phyloP scores from a whole-genome alignment of 768 basidiomycete genomes.

The Serendipita sp. region DNA sequence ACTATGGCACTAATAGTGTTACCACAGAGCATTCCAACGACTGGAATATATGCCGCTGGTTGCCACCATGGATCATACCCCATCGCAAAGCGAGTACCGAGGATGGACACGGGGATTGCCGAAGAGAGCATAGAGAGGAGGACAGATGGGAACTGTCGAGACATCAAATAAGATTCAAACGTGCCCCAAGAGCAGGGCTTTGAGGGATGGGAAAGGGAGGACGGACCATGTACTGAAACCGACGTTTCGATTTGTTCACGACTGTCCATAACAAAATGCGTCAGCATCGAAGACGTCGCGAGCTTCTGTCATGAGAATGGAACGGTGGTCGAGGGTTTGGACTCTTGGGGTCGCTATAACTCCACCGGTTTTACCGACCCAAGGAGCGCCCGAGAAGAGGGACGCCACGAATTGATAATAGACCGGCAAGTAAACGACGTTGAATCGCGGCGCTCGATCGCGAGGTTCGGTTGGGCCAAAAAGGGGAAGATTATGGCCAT shows the following conservation, averaged over 20 bases:
- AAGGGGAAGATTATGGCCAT: background rate
- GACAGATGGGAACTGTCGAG: conserved; percentile 44
- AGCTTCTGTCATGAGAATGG: background rate
- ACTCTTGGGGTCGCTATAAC: no score
- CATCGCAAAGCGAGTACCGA: conserved; percentile 66
- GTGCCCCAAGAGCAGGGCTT: background rate
- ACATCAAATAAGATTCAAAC: background rate
- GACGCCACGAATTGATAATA: background rate
- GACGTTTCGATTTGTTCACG: conserved; percentile 58
- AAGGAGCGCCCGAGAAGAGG: background rate
- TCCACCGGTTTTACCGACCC: no score
- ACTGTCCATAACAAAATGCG: conserved; percentile 24
- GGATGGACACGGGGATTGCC: conserved; percentile 61
- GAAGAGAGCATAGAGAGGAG: conserved; percentile 54
- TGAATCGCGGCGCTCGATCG: background rate
- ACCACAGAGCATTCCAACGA: conserved; percentile 77
- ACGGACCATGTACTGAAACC: conserved; percentile 56
- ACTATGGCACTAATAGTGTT: conserved; percentile 62
- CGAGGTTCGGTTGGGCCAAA: background rate
- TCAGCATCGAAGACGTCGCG: background rate
- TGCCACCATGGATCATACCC: conserved; percentile 63
- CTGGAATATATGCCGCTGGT: conserved; percentile 67
- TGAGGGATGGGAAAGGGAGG: background rate
- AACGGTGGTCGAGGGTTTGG: no score
- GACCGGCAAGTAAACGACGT: no score